Evolutionary conservation across 768 basidiomycete species (phyloP).

Genomic region (Asterophora parasitica): DNA sequence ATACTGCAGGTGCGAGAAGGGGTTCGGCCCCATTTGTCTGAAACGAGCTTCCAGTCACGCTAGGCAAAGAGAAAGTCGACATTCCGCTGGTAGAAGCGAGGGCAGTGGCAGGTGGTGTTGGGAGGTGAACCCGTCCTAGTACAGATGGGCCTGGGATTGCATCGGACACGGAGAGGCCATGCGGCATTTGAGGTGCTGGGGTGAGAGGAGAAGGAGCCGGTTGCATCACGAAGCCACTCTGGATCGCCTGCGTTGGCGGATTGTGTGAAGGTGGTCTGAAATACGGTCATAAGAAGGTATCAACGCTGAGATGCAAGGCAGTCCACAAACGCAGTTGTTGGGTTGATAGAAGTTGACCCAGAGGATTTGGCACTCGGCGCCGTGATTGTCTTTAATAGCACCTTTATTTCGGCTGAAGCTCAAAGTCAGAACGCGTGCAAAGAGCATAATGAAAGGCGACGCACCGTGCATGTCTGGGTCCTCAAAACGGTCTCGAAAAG

Average conservation of each 20-base stretch:
- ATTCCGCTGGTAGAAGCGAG: background rate
- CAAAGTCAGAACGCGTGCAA: background rate
- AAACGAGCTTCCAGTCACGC: background rate
- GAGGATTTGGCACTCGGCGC: background rate
- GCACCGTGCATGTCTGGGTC: constrained; percentile 31
- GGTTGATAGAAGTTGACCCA: background rate
- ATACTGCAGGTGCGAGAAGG: background rate
- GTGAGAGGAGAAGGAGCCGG: constrained; percentile 15
- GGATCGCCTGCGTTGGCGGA: background rate
- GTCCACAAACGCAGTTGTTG: constrained; percentile 8
- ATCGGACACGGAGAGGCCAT: background rate
- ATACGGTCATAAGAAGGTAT: constrained; percentile 1
- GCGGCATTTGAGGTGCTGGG: constrained; percentile 8
- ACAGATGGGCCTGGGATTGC: background rate
- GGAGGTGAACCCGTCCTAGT: background rate
- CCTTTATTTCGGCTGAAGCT: constrained; percentile 9
- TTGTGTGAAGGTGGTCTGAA: background rate
- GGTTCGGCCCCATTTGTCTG: background rate
- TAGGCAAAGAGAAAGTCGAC: background rate
- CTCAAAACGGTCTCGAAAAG: constrained; percentile 26
- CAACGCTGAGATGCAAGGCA: background rate
- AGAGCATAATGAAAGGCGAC: background rate
- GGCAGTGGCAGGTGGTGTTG: background rate
- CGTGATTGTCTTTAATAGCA: constrained; percentile 11
- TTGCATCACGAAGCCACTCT: constrained; percentile 10